These are phyloP conservation scores for Daldinia vernicosa DNA, from an alignment of 495 filamentous ascomycete genomes.

Conservation along the genomic window DNA sequence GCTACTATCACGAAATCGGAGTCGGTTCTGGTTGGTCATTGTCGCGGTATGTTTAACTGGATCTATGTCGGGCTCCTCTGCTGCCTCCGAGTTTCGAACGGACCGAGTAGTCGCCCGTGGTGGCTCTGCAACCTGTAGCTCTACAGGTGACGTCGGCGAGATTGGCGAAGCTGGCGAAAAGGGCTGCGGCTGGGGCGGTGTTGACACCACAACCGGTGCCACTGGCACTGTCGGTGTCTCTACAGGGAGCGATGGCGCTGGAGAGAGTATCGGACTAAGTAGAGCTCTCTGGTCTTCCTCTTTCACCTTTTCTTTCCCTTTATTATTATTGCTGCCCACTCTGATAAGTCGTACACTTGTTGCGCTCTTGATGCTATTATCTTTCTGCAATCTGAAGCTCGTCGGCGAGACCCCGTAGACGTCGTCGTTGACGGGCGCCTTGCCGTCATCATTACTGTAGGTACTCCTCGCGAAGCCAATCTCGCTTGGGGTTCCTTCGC, in stretches of 20 bases:
- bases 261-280: slow-evolving; percentile 20
- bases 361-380: slow-evolving; percentile 35
- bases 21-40: slow-evolving; percentile 32
- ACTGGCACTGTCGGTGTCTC: neutral
- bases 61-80: neutral
- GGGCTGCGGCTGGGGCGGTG: slow-evolving; percentile 2
- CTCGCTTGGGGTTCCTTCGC: slow-evolving; percentile 19
- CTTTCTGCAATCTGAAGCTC: slow-evolving; percentile 41
- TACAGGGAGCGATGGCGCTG: slow-evolving; percentile 11
- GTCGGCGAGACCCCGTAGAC: slow-evolving; percentile 28
- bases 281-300: slow-evolving; percentile 25
- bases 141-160: slow-evolving; percentile 17
- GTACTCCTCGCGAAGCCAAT: slow-evolving; percentile 32
- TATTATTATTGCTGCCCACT: slow-evolving; percentile 37
- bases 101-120: slow-evolving; percentile 13
- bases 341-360: slow-evolving; percentile 45
- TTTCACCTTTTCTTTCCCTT: slow-evolving; percentile 24
- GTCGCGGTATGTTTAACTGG: slow-evolving; percentile 8
- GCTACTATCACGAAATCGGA: slow-evolving; percentile 45
- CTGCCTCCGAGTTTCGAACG: neutral
- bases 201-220: neutral
- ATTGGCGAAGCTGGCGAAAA: slow-evolving; percentile 7
- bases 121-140: slow-evolving; percentile 6
- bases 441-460: slow-evolving; percentile 5
- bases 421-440: slow-evolving; percentile 8